phyloP scores from a whole-genome alignment of 202 grass and related monocot genomes.

The Brachypodium distachyon region DNA sequence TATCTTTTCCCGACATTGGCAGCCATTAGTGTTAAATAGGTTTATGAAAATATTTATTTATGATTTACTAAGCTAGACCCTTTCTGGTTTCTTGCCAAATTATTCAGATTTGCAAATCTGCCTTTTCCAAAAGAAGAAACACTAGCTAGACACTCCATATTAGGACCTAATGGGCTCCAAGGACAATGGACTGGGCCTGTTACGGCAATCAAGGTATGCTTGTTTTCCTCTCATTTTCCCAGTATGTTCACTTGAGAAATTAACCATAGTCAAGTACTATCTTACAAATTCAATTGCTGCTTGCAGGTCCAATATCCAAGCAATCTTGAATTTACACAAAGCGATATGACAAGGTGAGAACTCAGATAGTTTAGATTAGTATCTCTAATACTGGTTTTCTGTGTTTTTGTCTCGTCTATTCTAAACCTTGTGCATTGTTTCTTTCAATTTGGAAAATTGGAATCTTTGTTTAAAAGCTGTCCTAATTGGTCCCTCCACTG shows the following conservation, averaged over 20 bases:
- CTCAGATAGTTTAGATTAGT: conserved; percentile 5
- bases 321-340: conserved; percentile 73
- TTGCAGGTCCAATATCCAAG: conserved; percentile 91
- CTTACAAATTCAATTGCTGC: conserved; percentile 25
- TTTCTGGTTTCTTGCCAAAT: conserved; percentile 15
- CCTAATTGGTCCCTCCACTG: neutral
- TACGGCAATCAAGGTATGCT: conserved; percentile 74
- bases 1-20: neutral
- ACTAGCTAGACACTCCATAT: conserved; percentile 95
- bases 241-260: conserved; percentile 1
- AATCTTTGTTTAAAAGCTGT: neutral
- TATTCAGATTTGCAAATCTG: conserved; percentile 61
- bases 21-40: conserved; percentile 7
- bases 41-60: conserved; percentile 1
- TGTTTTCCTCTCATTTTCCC: conserved; percentile 15
- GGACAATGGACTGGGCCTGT: conserved; percentile 60
- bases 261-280: neutral
- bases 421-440: neutral
- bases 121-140: conserved; percentile 93
- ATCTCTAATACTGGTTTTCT: neutral
- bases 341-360: conserved; percentile 58
- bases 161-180: conserved; percentile 87
- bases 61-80: neutral
- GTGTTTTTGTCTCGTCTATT: neutral
- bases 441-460: neutral